phyloP scores from a whole-genome alignment of 2,329 filamentous ascomycete species.

The Dothidotthia symphoricarpi region DNA sequence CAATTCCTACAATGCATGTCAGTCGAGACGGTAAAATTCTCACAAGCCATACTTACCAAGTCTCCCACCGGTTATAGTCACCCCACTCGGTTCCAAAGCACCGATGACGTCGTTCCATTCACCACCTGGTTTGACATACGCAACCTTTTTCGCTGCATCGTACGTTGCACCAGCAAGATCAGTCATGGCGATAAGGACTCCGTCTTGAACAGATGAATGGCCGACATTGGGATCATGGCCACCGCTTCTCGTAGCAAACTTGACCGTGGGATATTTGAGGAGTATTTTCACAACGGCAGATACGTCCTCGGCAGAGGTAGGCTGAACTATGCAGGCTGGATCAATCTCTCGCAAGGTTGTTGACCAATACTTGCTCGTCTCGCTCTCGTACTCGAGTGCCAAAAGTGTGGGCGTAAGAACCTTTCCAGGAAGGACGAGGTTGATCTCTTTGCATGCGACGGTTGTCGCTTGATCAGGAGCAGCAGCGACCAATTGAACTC shows the following conservation, averaged over 20 bases:
- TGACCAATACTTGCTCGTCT: slow-evolving; percentile 25
- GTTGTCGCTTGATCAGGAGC: slow-evolving; percentile 17
- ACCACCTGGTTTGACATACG: slow-evolving; percentile 43
- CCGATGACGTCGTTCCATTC: slow-evolving; percentile 44
- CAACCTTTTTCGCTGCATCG: slow-evolving; percentile 34
- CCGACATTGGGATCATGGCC: slow-evolving; percentile 43
- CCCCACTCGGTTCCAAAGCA: slow-evolving; percentile 34
- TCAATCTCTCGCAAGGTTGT: slow-evolving; percentile 16
- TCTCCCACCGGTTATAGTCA: slow-evolving; percentile 35
- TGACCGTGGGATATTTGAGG: slow-evolving; percentile 19
- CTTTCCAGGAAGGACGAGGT: slow-evolving; percentile 18
- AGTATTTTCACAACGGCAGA: slow-evolving; percentile 25
- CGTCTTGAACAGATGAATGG: slow-evolving; percentile 38
- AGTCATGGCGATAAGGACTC: slow-evolving; percentile 41
- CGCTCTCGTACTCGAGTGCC: slow-evolving; percentile 16
- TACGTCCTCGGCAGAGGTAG: slow-evolving; percentile 23
- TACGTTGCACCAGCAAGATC: slow-evolving; percentile 39
- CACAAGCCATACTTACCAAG: slow-evolving; percentile 10
- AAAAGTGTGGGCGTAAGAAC: slow-evolving; percentile 17
- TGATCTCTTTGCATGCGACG: slow-evolving; percentile 20
- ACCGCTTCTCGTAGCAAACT: slow-evolving; percentile 28
- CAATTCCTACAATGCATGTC: slow-evolving; percentile 12
- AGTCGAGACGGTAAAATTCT: neutral
- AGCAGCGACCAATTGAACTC: slow-evolving; percentile 4
- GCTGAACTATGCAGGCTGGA: slow-evolving; percentile 29